phyloP scores from a whole-genome alignment of 495 filamentous ascomycete species.

The Clohesyomyces aquaticus region DNA sequence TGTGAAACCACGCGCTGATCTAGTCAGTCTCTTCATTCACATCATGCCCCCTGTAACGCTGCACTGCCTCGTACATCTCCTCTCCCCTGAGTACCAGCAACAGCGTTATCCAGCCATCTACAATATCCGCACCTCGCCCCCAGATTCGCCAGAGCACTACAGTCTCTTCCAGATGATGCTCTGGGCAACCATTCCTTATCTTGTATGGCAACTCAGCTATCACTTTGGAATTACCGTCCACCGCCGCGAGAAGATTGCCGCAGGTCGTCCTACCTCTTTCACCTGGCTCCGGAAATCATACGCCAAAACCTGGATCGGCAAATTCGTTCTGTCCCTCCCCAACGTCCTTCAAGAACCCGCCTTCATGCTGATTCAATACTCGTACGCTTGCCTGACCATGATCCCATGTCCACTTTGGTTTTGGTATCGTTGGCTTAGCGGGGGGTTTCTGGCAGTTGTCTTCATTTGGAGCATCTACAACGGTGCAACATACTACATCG shows the following conservation, averaged over 20 bases:
- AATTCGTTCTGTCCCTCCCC: slow-evolving; percentile 78
- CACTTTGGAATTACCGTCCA: slow-evolving; percentile 93
- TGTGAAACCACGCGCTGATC: slow-evolving; percentile 6
- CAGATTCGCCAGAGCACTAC: slow-evolving; percentile 75
- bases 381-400: slow-evolving; percentile 89
- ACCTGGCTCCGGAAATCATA: slow-evolving; percentile 95
- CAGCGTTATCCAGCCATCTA: slow-evolving; percentile 85
- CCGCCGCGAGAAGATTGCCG: slow-evolving; percentile 89
- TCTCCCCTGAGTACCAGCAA: slow-evolving; percentile 64
- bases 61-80: slow-evolving; percentile 87
- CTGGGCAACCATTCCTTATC: slow-evolving; percentile 92
- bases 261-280: slow-evolving; percentile 92
- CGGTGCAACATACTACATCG: slow-evolving; percentile 95
- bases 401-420: slow-evolving; percentile 95
- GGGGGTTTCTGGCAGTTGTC: slow-evolving; percentile 71
- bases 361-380: slow-evolving; percentile 96
- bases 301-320: slow-evolving; percentile 83
- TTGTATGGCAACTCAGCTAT: slow-evolving; percentile 87
- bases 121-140: slow-evolving; percentile 73
- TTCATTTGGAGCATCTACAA: slow-evolving; percentile 95
- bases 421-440: slow-evolving; percentile 81
- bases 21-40: slow-evolving; percentile 83
- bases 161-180: slow-evolving; percentile 80
- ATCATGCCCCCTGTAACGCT: slow-evolving; percentile 96
- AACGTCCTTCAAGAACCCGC: slow-evolving; percentile 76